Conservation (phyloP, 1,284 basidiomycete species). For the Albatrellus sp. region DNA sequence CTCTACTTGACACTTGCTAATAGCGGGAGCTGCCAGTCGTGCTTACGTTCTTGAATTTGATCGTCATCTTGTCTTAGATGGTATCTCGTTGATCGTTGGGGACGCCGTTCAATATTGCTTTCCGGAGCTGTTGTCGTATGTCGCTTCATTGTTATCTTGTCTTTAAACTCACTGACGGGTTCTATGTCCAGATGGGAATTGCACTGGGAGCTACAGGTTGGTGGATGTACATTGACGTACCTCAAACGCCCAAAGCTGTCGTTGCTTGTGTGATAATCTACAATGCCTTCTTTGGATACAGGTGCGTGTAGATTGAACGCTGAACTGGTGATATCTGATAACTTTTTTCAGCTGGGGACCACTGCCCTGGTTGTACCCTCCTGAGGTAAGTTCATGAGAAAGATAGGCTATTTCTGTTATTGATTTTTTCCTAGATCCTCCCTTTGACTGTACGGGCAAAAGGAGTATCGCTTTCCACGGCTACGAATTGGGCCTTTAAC, state of each 20-base stretch:
- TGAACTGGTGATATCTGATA: not conserved
- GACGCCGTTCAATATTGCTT: conserved; percentile 83
- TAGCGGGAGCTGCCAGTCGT: not conserved
- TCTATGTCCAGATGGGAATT: conserved; percentile 51
- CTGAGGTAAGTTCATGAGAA: conserved; percentile 40
- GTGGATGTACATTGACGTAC: conserved; percentile 90
- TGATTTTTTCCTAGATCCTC: conserved; percentile 61
- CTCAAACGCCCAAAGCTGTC: conserved; percentile 78
- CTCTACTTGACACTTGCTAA: not conserved
- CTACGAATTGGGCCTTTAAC: conserved; percentile 80
- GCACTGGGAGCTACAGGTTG: conserved; percentile 73
- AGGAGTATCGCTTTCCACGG: conserved; percentile 88
- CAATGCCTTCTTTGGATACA: conserved; percentile 89
- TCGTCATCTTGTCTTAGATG: conserved; percentile 43
- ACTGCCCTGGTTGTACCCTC: conserved; percentile 82
- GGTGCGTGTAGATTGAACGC: conserved; percentile 21
- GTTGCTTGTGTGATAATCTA: conserved; percentile 88
- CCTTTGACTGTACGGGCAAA: conserved; percentile 84
- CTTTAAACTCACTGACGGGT: conserved; percentile 1
- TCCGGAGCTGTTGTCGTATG: conserved; percentile 79
- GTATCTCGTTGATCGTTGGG: conserved; percentile 92
- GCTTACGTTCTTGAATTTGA: conserved; percentile 6
- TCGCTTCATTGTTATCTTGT: conserved; percentile 7
- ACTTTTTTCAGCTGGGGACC: conserved; percentile 48
- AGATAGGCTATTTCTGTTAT: not conserved